Base-by-base conservation (phyloP, 192 early-diverging fungal genomes). In the Rhizoclosmatium globosum region DNA sequence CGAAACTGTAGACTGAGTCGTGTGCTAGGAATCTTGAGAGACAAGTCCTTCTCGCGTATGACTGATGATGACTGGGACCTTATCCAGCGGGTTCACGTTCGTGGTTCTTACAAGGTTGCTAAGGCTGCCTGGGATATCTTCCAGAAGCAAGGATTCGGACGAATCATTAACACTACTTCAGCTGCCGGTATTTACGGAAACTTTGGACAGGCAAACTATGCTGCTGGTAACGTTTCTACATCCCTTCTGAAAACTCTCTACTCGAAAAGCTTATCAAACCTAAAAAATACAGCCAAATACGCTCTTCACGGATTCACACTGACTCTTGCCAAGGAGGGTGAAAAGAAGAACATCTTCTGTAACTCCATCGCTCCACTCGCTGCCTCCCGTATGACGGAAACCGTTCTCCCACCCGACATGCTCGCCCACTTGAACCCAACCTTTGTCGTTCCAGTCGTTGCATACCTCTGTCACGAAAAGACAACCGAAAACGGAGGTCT, bases 131-230 rank as follows among this genome's bases (percentile, higher is more conserved):
- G 98, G 98, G 91, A 92, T 45, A 86, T 94, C 78, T 95, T 99
- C 91, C 91, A 92, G 71, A 95, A 97, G 88, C 97, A 98, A 80
- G 96, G 97, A 80, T 99, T 87, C 71, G 98, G 98, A 58, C 92
- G 92, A 56, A 89, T 97, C 72, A 92, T 97, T 81, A 96, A 94
- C 89, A 95, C 94, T 76, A 93, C 97, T 15, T 98, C 97, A 61
- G 97, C 97, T 61, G 96, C 98, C 60, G 98, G 98, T 72, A 93
- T 99, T 70, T 99, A 99, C 83, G 98, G 98, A 71, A 99, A 99
- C 91, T 99, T 98, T 90, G 98, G 98, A 59, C 92, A 94, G 82
- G 91, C 92, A 47, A 96, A 96, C 88, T 96, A 96, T 81, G 85
- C 89, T 68, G 84, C 93, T 67, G 92, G 91, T 92, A 79, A 79